These are phyloP conservation scores for Rhodosporidiobolus sp. DNA, from an alignment of 768 basidiomycete species.

Conservation along the genomic window DNA sequence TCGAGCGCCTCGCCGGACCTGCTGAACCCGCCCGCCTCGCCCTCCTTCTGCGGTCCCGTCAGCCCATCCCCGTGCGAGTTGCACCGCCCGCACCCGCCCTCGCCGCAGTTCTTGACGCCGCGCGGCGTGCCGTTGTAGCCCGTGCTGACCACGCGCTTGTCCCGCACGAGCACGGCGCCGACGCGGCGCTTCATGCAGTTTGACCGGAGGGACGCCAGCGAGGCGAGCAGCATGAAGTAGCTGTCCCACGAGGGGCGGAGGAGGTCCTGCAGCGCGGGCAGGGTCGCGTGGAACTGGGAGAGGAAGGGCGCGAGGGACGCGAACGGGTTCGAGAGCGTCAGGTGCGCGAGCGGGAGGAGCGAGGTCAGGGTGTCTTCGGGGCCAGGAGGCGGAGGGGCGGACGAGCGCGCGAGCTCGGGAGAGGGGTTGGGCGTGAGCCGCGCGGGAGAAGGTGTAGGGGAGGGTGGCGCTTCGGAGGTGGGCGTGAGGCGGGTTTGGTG, in stretches of 20 bases:
- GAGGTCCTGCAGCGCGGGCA: slow-evolving; percentile 10
- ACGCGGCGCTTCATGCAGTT: slow-evolving; percentile 65
- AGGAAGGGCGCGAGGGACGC: slow-evolving; percentile 16
- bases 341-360: slow-evolving; percentile 57
- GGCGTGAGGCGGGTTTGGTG: slow-evolving; percentile 14
- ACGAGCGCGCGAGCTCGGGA: slow-evolving; percentile 8
- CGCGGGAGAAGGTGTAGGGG: slow-evolving; percentile 26
- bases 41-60: slow-evolving; percentile 50
- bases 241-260: slow-evolving; percentile 41
- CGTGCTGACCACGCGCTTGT: slow-evolving; percentile 53
- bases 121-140: slow-evolving; percentile 89
- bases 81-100: slow-evolving; percentile 85
- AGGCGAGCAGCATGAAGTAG: slow-evolving; percentile 41
- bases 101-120: slow-evolving; percentile 80
- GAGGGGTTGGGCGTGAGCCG: slow-evolving; percentile 16
- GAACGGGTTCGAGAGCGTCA: slow-evolving; percentile 54
- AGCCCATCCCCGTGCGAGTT: slow-evolving; percentile 55
- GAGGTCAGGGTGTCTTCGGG: slow-evolving; percentile 22
- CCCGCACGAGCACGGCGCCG: slow-evolving; percentile 85
- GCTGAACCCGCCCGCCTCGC: background rate
- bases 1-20: slow-evolving; percentile 51
- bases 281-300: slow-evolving; percentile 9
- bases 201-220: slow-evolving; percentile 26
- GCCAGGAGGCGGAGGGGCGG: background rate
- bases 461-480: slow-evolving; percentile 5